Evolutionary conservation across 768 basidiomycete genomes (phyloP), one percentile per base, ranked within the genome.

Genomic region (Paxillus involutus): DNA sequence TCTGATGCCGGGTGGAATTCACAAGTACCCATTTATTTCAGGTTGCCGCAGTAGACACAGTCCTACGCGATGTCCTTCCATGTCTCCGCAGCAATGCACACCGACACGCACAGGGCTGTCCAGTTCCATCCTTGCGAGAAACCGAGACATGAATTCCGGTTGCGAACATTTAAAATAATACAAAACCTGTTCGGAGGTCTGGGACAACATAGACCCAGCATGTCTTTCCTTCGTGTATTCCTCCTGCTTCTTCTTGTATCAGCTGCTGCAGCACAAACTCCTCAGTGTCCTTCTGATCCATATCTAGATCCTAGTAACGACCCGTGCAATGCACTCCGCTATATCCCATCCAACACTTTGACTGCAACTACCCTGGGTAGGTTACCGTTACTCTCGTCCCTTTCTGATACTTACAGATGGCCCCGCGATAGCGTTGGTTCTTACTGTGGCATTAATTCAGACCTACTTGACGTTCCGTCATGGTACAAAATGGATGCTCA

Each of bases 401-500:
- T 21, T 26, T 33, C 21, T 32, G 24, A 17, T 14, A n/a, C 17
- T 56, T 16, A 39, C 36, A 26, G 14, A 47, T n/a, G 37, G n/a
- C 12, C 13, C 16, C 3, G 37, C 9, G 1, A 46, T 39, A 77
- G 79, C 66, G 43, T 39, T 39, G 13, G 60, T 78, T 4, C 55
- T 80, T 3, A 17, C 66, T 14, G 71, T 75, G 32, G 81, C 71
- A 11, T 42, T 81, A 19, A 47, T 65, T 3, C 80, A 82, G 60
- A 71, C 75, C 11, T 71, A 61, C 37, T 71, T 68, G 37, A 71
- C 77, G 13, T 69, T 63, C 61, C 73, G 67, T 55, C 76, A 69
- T 52, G 78, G 81, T 3, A 78, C 76, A 2, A 76, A 70, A 57
- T 84, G 76, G 68, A 85, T 85, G 84, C 62, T 80, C 40, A 67